Conservation (phyloP, 2,329 filamentous ascomycete species). For the Colletotrichum euphorbiae region DNA sequence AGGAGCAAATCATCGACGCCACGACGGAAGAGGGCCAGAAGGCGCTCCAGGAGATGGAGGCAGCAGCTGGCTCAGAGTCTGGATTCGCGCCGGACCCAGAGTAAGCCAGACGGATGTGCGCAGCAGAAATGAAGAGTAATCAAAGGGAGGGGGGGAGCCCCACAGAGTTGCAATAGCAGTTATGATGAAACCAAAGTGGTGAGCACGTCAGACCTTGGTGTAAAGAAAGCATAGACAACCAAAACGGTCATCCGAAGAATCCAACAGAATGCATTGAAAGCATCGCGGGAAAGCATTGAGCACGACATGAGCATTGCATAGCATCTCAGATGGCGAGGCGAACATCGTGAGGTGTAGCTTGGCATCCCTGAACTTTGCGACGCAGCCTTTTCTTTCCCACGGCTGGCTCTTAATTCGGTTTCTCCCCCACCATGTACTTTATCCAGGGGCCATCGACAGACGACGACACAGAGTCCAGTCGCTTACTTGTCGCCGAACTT, state of each 20-base stretch:
- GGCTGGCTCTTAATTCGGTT: background rate
- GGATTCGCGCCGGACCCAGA: slow-evolving; percentile 55
- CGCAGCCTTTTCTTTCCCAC: background rate
- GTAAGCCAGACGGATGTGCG: slow-evolving; percentile 42
- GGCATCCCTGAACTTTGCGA: slow-evolving; percentile 5
- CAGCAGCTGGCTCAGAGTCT: slow-evolving; percentile 51
- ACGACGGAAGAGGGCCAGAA: slow-evolving; percentile 88
- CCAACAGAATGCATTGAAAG: too few species aligned
- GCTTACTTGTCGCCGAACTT: background rate
- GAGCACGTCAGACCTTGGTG: background rate
- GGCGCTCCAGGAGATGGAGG: slow-evolving; percentile 80
- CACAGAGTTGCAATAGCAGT: background rate
- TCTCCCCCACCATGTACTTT: background rate
- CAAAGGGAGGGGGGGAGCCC: background rate
- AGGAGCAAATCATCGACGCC: slow-evolving; percentile 94
- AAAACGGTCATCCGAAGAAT: slow-evolving; percentile 2
- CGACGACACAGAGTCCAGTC: too few species aligned
- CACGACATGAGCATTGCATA: slow-evolving; percentile 25
- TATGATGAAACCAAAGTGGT: slow-evolving; percentile 3
- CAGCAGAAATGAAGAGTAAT: background rate
- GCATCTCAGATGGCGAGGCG: slow-evolving; percentile 13
- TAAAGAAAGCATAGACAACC: background rate
- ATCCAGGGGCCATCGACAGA: too few species aligned
- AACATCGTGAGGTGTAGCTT: slow-evolving; percentile 22
- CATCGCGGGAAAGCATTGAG: slow-evolving; percentile 4